Evolutionary conservation across 202 grass and related monocot species (phyloP).

Genomic region (Hordeum pubiflorum): DNA sequence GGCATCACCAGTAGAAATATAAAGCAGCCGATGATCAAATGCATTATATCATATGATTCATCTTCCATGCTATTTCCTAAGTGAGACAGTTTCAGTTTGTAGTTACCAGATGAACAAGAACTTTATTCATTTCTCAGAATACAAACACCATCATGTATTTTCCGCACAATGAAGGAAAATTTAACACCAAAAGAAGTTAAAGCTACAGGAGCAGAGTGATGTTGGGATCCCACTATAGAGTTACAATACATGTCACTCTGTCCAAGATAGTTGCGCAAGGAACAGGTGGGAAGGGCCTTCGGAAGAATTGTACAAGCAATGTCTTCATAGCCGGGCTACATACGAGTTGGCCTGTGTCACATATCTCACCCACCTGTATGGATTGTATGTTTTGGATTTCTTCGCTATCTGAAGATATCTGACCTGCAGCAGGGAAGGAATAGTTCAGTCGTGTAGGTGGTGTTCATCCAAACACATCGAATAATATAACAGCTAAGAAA

Average conservation of each 20-base stretch:
- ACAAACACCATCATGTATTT: neutral
- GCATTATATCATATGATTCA: neutral
- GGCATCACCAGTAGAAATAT: neutral
- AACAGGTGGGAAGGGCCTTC: neutral
- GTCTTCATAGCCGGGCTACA: slow-evolving; percentile 71
- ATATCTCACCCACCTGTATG: slow-evolving; percentile 96
- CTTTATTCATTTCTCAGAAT: neutral
- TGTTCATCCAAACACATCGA: neutral
- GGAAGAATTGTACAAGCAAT: slow-evolving; percentile 16
- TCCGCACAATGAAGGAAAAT: neutral
- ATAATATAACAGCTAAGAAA: neutral
- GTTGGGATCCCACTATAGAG: slow-evolving; percentile 13
- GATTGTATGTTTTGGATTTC: slow-evolving; percentile 93
- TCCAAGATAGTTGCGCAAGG: slow-evolving; percentile 13
- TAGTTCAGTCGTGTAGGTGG: neutral
- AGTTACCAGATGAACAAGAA: neutral
- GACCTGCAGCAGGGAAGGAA: slow-evolving; percentile 47
- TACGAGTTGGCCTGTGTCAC: slow-evolving; percentile 97
- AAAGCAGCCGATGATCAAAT: neutral
- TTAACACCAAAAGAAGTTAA: neutral
- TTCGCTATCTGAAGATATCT: slow-evolving; percentile 97
- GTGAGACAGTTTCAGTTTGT: neutral
- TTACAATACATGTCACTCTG: slow-evolving; percentile 31
- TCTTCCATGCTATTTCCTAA: neutral
- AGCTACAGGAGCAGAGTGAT: slow-evolving; percentile 4